Base-by-base conservation (phyloP, 345 rosid genomes). In the Lumnitzera littorea region DNA sequence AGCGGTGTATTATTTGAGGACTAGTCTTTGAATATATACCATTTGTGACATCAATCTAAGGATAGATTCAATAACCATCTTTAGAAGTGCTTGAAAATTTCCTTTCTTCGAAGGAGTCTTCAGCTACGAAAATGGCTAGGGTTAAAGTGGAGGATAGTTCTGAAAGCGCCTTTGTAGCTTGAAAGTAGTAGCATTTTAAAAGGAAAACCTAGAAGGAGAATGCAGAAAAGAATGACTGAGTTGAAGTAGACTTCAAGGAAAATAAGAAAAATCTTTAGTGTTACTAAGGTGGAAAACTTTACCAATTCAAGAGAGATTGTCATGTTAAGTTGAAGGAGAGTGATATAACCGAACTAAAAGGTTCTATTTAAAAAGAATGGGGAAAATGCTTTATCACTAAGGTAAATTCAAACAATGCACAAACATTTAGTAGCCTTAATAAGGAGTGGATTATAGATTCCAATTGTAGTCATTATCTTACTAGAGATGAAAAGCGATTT, bases 401-500 rank as follows among this genome's bases (percentile, higher is more conserved):
- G 24, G 2, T 20, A 20, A 20, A 20, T 20, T 20, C 20, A 20
- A 20, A 20, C 20, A 20, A 20, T 20, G 20, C 20, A 25, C 20
- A 13, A 9, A 16, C 53, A 15, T 23, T 17, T 13, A 48, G 51
- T 9, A 53, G 24, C 43, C 25, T 48, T 49, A 8, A 43, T 20
- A 13, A 50, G 24, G 61, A 59, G 20, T 60, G 62, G 56, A 67
- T 58, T 12, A 50, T 62, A 0, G 72, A 63, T 14, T 68, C 63
- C 15, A 55, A 66, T 27, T 73, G 62, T 48, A 55, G 56, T 41
- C 70, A 64, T 56, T 63, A 72, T 36, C 7, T 62, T 1, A 62
- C 58, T 16, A 25, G 51, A 31, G 62, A 72, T 14, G 72, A 67
- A 2, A 46, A 24, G 5, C 41, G 15, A 47, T 68, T 64, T 47